Percentiles rank a stretch among this genome's conserved stretches.
These are phyloP conservation scores for Lenzites betulinus DNA, from an alignment of 768 basidiomycete genomes.

Conservation along the genomic window DNA sequence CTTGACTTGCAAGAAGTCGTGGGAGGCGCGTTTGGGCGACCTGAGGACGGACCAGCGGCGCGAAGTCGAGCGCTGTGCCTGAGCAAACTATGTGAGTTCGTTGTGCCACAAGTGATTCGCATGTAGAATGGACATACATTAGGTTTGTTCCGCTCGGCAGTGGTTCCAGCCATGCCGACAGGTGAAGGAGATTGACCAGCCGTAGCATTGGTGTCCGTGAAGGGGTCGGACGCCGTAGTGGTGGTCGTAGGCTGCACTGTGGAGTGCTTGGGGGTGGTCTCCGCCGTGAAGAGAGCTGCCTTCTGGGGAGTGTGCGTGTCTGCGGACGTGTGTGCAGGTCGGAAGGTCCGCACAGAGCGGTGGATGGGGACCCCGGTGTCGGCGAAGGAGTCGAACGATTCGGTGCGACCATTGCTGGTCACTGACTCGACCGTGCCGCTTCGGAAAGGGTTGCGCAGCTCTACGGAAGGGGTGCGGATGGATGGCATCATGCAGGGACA, in stretches of 20 bases:
- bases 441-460: conserved; percentile 16
- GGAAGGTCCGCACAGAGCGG: conserved; percentile 8
- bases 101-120: no score
- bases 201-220: neutral
- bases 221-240: neutral
- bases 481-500: conserved; percentile 1
- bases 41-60: conserved; percentile 4
- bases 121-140: neutral
- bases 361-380: conserved; percentile 4
- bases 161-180: neutral
- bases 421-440: conserved; percentile 7
- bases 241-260: neutral
- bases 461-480: neutral
- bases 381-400: conserved; percentile 5
- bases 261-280: neutral
- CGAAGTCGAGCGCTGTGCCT: neutral
- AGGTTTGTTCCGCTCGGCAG: neutral
- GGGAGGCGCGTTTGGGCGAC: neutral
- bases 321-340: neutral
- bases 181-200: conserved; percentile 4
- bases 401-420: neutral
- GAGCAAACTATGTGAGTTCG: neutral
- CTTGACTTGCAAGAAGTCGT: conserved; percentile 18
- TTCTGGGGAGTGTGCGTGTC: neutral
- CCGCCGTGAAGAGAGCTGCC: conserved; percentile 11